phyloP scores from a whole-genome alignment of 768 basidiomycete species.

The Russula earlei region DNA sequence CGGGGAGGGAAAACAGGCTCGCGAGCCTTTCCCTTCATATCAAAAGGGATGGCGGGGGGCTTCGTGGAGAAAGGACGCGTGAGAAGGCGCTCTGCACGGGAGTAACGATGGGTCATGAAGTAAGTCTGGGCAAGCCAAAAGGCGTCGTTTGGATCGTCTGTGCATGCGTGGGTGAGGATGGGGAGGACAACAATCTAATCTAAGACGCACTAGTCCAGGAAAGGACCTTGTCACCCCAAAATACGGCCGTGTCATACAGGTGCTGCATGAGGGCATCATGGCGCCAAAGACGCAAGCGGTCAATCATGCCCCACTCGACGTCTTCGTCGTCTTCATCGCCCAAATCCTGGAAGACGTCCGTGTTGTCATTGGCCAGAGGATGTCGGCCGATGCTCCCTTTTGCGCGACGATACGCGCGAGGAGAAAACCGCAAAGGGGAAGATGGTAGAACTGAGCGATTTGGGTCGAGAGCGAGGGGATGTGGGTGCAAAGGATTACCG shows the following conservation, averaged over 20 bases:
- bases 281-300: slow-evolving; percentile 93
- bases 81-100: slow-evolving; percentile 85
- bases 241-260: slow-evolving; percentile 91
- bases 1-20: slow-evolving; percentile 33
- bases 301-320: slow-evolving; percentile 79
- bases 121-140: slow-evolving; percentile 99
- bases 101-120: slow-evolving; percentile 93
- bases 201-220: slow-evolving; percentile 83
- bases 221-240: slow-evolving; percentile 97
- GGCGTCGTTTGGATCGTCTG: slow-evolving; percentile 94
- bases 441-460: slow-evolving; percentile 69
- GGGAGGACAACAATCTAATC: slow-evolving; percentile 5
- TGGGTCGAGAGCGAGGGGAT: slow-evolving; percentile 61
- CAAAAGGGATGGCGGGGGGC: slow-evolving; percentile 35
- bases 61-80: slow-evolving; percentile 72
- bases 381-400: slow-evolving; percentile 46
- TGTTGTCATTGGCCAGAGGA: slow-evolving; percentile 69
- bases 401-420: slow-evolving; percentile 43
- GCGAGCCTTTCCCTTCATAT: slow-evolving; percentile 45
- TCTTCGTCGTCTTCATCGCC: slow-evolving; percentile 46
- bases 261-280: slow-evolving; percentile 99
- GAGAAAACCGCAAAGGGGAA: slow-evolving; percentile 63
- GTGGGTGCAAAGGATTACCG: slow-evolving; percentile 48
- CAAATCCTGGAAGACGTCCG: slow-evolving; percentile 68
- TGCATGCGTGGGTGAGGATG: background rate